Conservation (phyloP, 2,329 filamentous ascomycete species). For the Phoma sp. region DNA sequence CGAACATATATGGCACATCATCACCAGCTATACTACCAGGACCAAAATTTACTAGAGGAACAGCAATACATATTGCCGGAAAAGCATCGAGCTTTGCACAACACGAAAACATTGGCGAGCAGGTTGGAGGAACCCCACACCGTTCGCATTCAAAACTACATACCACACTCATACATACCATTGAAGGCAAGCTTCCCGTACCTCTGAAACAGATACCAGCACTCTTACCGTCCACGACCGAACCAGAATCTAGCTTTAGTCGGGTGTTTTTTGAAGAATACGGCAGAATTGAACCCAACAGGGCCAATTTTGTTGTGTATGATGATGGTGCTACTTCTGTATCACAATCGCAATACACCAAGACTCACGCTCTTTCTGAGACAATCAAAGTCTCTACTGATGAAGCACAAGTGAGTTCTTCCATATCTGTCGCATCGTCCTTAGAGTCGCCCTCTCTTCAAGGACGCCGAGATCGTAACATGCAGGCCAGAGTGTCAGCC, state of each 20-base stretch:
- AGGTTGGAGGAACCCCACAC: neutral
- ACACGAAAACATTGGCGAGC: no score
- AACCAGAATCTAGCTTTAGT: neutral
- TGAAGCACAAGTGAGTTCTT: no score
- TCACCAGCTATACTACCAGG: neutral
- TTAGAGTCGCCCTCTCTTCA: no score
- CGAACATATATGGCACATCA: slow-evolving; percentile 19
- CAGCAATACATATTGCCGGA: no score
- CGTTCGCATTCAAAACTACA: neutral
- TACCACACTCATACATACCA: neutral
- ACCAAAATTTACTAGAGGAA: neutral
- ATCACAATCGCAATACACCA: no score
- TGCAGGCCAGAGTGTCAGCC: no score
- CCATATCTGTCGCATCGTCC: no score
- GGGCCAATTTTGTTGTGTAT: neutral
- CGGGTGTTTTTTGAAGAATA: neutral
- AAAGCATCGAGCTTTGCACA: no score
- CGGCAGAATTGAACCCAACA: neutral
- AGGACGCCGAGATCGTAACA: no score
- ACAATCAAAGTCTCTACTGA: no score
- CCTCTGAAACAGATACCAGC: neutral
- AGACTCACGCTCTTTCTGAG: no score
- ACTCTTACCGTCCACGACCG: neutral
- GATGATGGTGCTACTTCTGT: neutral
- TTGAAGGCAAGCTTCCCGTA: no score